Evolutionary conservation across 2,329 filamentous ascomycete species (phyloP), one percentile per base, ranked within the genome.

Genomic region (Ploettnerulaceae sp.): DNA sequence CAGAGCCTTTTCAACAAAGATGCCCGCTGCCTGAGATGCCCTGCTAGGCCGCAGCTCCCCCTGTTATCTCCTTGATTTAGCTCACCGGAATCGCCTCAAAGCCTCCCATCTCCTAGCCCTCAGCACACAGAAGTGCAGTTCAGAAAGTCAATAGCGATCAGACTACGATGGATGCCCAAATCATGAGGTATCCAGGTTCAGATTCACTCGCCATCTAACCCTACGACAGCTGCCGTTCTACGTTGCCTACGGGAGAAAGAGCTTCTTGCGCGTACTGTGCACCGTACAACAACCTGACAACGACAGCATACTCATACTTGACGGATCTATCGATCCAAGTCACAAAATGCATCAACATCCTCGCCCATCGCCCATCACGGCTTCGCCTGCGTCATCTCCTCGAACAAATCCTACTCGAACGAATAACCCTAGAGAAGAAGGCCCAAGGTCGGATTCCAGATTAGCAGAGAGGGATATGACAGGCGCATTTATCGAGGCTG

Each of bases 301-400:
- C 47, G 45, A 56, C 53, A 55, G 52, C 53, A 52, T 51, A 33
- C 46, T 52, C 38, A 40, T 35, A 48, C 40, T 55, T 49, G 45
- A 49, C 51, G 8, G 25, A n/a, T 22, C 36, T 28, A 48, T 49
- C 44, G 50, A 45, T 38, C 43, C 35, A 47, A 47, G 26, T 26
- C 37, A 52, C 48, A 72, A 64, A 59, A 96, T 96, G 90, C 89
- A 96, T 78, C 90, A 95, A 70, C 87, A 90, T 69, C 83, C 86
- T 59, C 82, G 90, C 60, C 78, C 82, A 53, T 78, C 84, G 56
- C 84, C 86, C 56, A 77, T 82, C 66, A 77, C 81, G 61, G 77
- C 84, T 52, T 89, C 87, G 52, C 82, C 88, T 52, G 82, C 83
- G 59, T 80, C 77, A 60, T 83, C 84, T 38, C 77, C 83, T 42